Evolutionary conservation across 75 land plant genomes (phyloP).

Genomic region (Cryptomeria japonica): DNA sequence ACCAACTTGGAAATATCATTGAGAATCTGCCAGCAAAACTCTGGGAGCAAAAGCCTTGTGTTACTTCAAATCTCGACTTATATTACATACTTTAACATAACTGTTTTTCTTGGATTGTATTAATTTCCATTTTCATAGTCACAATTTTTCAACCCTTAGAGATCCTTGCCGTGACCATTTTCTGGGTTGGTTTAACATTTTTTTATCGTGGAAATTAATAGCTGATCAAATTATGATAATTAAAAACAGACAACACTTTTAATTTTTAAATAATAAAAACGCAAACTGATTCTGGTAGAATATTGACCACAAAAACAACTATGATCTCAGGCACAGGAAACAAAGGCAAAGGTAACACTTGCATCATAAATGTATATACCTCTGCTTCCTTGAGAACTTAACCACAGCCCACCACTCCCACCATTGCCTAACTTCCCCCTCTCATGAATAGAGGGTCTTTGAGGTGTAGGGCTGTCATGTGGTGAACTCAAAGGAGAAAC

Average conservation of each 20-base stretch:
- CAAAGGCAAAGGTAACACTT: neutral
- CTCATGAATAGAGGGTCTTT: constrained; percentile 7
- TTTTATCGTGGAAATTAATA: neutral
- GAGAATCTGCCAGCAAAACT: neutral
- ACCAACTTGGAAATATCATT: neutral
- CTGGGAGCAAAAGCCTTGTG: neutral
- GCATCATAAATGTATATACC: constrained; percentile 34
- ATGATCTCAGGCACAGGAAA: neutral
- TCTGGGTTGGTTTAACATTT: neutral
- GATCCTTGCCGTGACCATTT: neutral
- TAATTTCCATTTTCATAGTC: neutral
- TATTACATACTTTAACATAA: neutral
- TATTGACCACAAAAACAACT: constrained; percentile 1
- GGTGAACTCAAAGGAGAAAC: constrained; percentile 22
- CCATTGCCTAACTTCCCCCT: constrained; percentile 15
- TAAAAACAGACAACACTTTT: neutral
- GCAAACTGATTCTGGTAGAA: neutral
- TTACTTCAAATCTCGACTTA: neutral
- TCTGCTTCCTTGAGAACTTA: constrained; percentile 73
- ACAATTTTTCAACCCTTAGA: neutral
- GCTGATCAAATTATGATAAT: neutral
- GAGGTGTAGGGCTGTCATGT: constrained; percentile 19
- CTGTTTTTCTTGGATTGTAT: neutral
- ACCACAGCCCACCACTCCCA: constrained; percentile 46
- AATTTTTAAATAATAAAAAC: neutral